A percentile compares a stretch with the other conserved stretches of the same genome.
These are phyloP conservation scores for Apiospora hydei DNA, from an alignment of 2,329 filamentous ascomycete species.

Conservation along the genomic window DNA sequence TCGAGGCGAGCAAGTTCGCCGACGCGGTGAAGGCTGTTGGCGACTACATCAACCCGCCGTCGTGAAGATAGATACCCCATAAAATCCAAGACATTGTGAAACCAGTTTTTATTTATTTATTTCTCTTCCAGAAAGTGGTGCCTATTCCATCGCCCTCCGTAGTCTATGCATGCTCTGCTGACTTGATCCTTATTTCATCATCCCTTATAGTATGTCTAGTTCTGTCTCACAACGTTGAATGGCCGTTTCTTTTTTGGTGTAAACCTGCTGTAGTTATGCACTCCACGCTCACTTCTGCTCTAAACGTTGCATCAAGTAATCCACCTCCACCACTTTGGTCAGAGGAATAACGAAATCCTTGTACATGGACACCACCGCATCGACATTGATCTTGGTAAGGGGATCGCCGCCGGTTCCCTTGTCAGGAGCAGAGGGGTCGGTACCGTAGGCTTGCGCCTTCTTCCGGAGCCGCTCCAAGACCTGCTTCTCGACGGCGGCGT, in stretches of 20 bases:
- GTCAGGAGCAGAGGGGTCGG: constrained; percentile 73
- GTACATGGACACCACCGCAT: constrained; percentile 91
- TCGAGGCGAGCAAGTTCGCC: constrained; percentile 81
- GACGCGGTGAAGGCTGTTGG: constrained; percentile 77
- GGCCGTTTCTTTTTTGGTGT: background rate
- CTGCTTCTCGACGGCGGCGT: constrained; percentile 86
- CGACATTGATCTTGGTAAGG: constrained; percentile 80
- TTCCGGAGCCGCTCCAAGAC: constrained; percentile 85
- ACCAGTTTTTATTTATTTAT: background rate
- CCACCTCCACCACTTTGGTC: constrained; percentile 98
- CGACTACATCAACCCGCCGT: constrained; percentile 71
- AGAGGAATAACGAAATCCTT: constrained; percentile 92
- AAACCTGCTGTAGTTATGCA: background rate
- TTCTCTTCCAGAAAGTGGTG: background rate
- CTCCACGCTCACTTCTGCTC: background rate
- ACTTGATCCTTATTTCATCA: background rate
- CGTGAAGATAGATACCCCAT: constrained; percentile 36
- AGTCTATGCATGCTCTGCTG: background rate
- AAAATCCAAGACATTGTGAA: constrained; percentile 22
- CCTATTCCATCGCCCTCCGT: background rate
- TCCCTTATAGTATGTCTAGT: too few relatives aligned
- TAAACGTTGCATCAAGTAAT: constrained; percentile 87
- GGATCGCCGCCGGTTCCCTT: constrained; percentile 59
- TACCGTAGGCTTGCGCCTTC: constrained; percentile 94
- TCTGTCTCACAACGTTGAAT: background rate